Evolutionary conservation across 768 basidiomycete species (phyloP), one percentile per base, ranked within the genome.

Genomic region (Cantharellus anzutake): DNA sequence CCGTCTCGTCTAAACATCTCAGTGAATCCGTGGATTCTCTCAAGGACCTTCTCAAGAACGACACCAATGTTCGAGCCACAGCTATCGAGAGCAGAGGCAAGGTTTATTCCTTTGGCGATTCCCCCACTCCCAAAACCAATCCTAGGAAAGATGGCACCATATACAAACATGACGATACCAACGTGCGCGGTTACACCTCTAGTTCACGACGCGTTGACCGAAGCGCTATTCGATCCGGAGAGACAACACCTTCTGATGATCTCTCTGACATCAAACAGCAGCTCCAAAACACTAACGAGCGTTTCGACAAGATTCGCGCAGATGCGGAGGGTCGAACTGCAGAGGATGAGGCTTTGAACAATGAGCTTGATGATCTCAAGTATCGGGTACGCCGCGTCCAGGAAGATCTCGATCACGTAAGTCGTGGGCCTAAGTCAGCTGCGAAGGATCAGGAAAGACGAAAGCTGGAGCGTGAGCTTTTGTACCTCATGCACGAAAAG

Each of bases 321-420:
- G 80, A 76, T 20, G 80, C 80, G 58, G 78, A 79, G 0, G 65
- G 72, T 2, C 73, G 79, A 50, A 81, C 84, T 0, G 79, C 74
- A 2, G 92, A 94, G 62, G 92, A 97, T 66, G 92, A 96, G 60
- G 84, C 77, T 56, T 75, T 99, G n/a, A 88, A 93, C 59, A 78
- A 83, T 51, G 96, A 98, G 70, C 77, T 96, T 72, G 79, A 83
- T 4, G 88, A 93, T 63, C 73, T 99, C 53, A 80, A 80, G 51
- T 89, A 88, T 66, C 79, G 84, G 38, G 89, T 96, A 52, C 80
- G 81, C 67, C 75, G 92, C 29, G 78, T 99, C 3, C 83, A 88
- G 67, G 90, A 96, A 56, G 94, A 98, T 69, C 73, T 99, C 39
- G 92, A 96, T 48, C 87, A 92, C 64, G 81, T 83, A 58, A 79